Evolutionary conservation across 2,329 filamentous ascomycete species (phyloP), one percentile per base, ranked within the genome.

Genomic region (Colletotrichum australisinense): DNA sequence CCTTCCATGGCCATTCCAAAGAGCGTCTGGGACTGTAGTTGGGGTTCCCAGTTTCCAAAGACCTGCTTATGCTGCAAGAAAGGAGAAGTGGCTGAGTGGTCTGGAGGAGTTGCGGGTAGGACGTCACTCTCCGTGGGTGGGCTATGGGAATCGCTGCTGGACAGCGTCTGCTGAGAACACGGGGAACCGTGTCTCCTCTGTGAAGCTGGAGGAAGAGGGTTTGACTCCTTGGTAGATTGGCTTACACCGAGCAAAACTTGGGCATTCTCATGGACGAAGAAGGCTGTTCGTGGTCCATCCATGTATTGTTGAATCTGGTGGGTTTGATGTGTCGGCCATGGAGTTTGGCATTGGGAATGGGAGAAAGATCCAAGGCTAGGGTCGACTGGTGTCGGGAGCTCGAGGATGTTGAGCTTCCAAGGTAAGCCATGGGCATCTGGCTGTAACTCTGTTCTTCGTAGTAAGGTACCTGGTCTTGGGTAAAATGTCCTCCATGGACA

Each of bases 41-140:
- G 64, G 11, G 30, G 6, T 9, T 68, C 63, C 69, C 73, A 76
- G 5, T 56, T 35, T 11, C 55, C 52, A 1, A 28, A 14, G 30
- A 56, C 69, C 12, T 69, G 63, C 57, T 76, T 74, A 1, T 79
- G 77, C 19, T 67, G 55, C 6, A 77, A 69, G 55, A 75, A 81
- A 1, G 81, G 80, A n/a, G 82, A 78, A 58, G 81, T 76, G 22
- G 79, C 59, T 30, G 79, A 77, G 35, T 79, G 76, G 56, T 85
- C 84, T 14, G 80, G 78, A 2, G 84, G 83, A 2, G 85, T 85
- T 32, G 79, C 77, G 11, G 84, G 84, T 63, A 79, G 81, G 28
- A 80, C 78, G 63, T 87, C 84, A 67, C 80, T 81, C n/a, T 86
- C 84, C 5, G 81, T 77, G 4, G 79, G 80, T 19, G 84, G 84